Evolutionary conservation across 2,329 filamentous ascomycete genomes (phyloP).

Genomic region (Pseudocercospora ulei): DNA sequence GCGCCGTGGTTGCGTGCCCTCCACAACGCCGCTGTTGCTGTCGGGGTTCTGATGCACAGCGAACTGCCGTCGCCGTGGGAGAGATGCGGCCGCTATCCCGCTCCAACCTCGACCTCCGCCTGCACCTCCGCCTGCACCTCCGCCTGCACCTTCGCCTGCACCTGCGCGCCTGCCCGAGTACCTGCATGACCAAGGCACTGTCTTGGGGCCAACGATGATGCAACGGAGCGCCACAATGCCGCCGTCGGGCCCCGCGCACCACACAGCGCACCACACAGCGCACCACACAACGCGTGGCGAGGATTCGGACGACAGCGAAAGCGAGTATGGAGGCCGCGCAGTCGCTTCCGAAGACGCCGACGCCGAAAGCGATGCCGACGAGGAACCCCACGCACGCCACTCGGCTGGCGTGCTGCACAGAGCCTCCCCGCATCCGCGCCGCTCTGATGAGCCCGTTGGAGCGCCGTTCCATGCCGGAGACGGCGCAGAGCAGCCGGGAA

Average conservation of each 20-base stretch:
- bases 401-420: slow-evolving; percentile 23
- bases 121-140: too few relatives aligned
- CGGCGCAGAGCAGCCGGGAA: slow-evolving; percentile 25
- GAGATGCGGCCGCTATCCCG: too few relatives aligned
- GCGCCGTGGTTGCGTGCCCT: too few relatives aligned
- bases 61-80: too few relatives aligned
- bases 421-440: slow-evolving; percentile 25
- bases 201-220: slow-evolving; percentile 20
- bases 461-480: slow-evolving; percentile 16
- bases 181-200: neutral
- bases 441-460: slow-evolving; percentile 16
- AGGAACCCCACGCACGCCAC: slow-evolving; percentile 23
- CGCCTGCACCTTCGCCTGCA: too few relatives aligned
- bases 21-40: too few relatives aligned
- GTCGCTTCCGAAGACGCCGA: slow-evolving; percentile 20
- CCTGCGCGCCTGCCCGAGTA: neutral
- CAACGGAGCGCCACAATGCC: slow-evolving; percentile 29
- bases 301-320: slow-evolving; percentile 26
- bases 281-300: slow-evolving; percentile 23
- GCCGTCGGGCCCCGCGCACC: slow-evolving; percentile 24
- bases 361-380: slow-evolving; percentile 23
- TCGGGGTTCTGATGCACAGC: too few relatives aligned
- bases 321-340: slow-evolving; percentile 18
- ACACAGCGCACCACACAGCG: too few relatives aligned
- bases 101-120: too few relatives aligned